Evolutionary conservation across 768 basidiomycete genomes (phyloP).

Genomic region (Panus rudis): DNA sequence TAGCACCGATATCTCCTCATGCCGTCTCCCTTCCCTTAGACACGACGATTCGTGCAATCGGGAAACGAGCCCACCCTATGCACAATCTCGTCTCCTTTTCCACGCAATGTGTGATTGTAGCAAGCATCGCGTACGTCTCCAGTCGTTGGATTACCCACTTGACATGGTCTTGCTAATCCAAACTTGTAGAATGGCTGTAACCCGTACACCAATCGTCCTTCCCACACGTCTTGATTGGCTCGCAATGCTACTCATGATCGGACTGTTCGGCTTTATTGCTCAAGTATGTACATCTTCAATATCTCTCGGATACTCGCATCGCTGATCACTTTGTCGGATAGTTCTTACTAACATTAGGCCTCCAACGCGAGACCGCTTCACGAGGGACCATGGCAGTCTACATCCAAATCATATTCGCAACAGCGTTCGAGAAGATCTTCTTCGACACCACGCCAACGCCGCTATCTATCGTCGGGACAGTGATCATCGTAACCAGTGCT

Average conservation of each 20-base stretch:
- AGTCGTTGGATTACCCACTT: no score
- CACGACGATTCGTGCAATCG: constrained; percentile 57
- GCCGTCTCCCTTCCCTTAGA: constrained; percentile 29
- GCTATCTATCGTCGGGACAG: constrained; percentile 54
- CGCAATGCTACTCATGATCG: constrained; percentile 40
- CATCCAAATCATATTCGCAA: constrained; percentile 60
- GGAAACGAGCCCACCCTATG: constrained; percentile 66
- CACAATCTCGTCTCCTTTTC: constrained; percentile 69
- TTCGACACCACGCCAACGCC: constrained; percentile 54
- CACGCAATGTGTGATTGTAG: constrained; percentile 41
- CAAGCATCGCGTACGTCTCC: constrained; percentile 22
- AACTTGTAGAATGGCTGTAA: constrained; percentile 34
- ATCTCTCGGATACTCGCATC: neutral
- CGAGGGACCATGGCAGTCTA: constrained; percentile 59
- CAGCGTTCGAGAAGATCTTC: constrained; percentile 55
- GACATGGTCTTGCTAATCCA: neutral
- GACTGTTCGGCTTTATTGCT: constrained; percentile 44
- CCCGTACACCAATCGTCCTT: constrained; percentile 35
- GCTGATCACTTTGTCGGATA: neutral
- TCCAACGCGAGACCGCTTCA: constrained; percentile 60
- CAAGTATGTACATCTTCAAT: constrained; percentile 21
- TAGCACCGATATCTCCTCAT: neutral
- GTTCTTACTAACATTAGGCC: constrained; percentile 56
- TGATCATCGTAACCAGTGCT: constrained; percentile 58
- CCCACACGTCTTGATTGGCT: constrained; percentile 41